phyloP scores from a whole-genome alignment of 768 basidiomycete genomes.

The Auricularia auricula-judae region DNA sequence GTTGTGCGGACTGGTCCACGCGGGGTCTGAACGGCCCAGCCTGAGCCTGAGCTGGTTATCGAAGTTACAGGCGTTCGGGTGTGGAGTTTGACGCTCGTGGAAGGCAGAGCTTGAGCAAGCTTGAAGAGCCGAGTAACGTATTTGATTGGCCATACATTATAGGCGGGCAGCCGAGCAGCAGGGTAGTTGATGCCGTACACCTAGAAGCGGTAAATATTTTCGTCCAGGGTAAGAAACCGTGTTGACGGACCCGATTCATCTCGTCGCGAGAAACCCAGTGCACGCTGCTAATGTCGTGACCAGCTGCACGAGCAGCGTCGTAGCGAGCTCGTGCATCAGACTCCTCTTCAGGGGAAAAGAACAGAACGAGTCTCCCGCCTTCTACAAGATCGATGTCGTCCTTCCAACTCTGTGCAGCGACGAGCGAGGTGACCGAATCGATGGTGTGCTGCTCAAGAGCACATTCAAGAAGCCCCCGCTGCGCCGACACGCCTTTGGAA shows the following conservation, averaged over 20 bases:
- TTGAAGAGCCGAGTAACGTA: constrained; percentile 59
- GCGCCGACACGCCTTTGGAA: background rate
- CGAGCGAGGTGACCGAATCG: constrained; percentile 34
- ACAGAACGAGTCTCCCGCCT: constrained; percentile 40
- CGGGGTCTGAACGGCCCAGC: constrained; percentile 50
- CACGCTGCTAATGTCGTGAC: constrained; percentile 33
- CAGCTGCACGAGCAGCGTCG: constrained; percentile 41
- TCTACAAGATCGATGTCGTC: constrained; percentile 51
- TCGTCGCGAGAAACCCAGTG: constrained; percentile 37
- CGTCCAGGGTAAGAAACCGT: background rate
- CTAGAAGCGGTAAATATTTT: constrained; percentile 12
- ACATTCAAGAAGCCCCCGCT: constrained; percentile 36
- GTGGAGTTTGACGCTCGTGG: constrained; percentile 38
- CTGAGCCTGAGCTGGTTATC: constrained; percentile 24
- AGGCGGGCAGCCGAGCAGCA: constrained; percentile 36
- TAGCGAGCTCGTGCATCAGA: constrained; percentile 31
- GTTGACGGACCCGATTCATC: constrained; percentile 32
- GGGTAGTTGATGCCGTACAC: constrained; percentile 39
- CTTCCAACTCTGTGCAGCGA: constrained; percentile 32
- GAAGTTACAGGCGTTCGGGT: constrained; percentile 60
- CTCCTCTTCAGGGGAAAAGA: constrained; percentile 37
- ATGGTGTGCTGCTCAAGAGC: constrained; percentile 49
- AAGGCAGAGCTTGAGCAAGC: constrained; percentile 19
- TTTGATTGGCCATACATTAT: constrained; percentile 75
- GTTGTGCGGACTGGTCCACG: constrained; percentile 51